Percentiles rank a stretch among this genome's conserved stretches.
These are phyloP conservation scores for Purpureocillium lavendulum DNA, from an alignment of 2,329 filamentous ascomycete species.

Conservation along the genomic window DNA sequence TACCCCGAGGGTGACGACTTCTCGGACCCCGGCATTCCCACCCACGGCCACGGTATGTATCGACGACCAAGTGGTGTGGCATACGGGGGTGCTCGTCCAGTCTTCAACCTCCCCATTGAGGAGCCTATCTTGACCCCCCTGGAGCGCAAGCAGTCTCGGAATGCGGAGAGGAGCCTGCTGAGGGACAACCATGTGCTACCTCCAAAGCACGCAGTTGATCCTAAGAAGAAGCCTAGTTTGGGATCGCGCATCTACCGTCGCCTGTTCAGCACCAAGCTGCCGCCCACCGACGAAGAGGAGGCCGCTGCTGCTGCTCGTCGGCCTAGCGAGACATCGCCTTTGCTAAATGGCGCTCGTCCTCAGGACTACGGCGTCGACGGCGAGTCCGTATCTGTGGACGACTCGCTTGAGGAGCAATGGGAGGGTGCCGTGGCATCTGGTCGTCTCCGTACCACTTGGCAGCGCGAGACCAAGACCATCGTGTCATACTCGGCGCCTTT, in stretches of 20 bases:
- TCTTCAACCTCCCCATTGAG: slow-evolving; percentile 49
- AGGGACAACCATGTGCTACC: slow-evolving; percentile 59
- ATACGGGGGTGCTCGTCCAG: slow-evolving; percentile 61
- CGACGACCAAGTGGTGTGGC: slow-evolving; percentile 70
- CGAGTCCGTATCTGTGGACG: slow-evolving; percentile 40
- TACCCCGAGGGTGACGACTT: slow-evolving; percentile 20
- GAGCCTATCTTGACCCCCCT: slow-evolving; percentile 42
- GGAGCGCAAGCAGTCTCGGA: slow-evolving; percentile 47
- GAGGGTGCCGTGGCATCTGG: slow-evolving; percentile 76
- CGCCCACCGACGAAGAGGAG: slow-evolving; percentile 32
- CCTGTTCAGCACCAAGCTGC: slow-evolving; percentile 49
- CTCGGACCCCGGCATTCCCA: slow-evolving; percentile 25
- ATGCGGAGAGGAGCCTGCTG: slow-evolving; percentile 52
- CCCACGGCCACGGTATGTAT: slow-evolving; percentile 48
- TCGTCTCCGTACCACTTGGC: slow-evolving; percentile 83
- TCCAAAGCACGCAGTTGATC: slow-evolving; percentile 40
- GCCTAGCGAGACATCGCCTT: slow-evolving; percentile 30
- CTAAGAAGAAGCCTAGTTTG: slow-evolving; percentile 22
- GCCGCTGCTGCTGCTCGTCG: slow-evolving; percentile 23
- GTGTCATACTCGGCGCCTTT: slow-evolving; percentile 62
- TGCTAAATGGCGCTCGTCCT: slow-evolving; percentile 18
- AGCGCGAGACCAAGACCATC: slow-evolving; percentile 78
- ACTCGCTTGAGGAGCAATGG: slow-evolving; percentile 61
- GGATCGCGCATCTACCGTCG: slow-evolving; percentile 34
- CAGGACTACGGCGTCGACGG: slow-evolving; percentile 20